Evolutionary conservation across 352 stramenopile species (phyloP).

Genomic region (Peronospora destructor): DNA sequence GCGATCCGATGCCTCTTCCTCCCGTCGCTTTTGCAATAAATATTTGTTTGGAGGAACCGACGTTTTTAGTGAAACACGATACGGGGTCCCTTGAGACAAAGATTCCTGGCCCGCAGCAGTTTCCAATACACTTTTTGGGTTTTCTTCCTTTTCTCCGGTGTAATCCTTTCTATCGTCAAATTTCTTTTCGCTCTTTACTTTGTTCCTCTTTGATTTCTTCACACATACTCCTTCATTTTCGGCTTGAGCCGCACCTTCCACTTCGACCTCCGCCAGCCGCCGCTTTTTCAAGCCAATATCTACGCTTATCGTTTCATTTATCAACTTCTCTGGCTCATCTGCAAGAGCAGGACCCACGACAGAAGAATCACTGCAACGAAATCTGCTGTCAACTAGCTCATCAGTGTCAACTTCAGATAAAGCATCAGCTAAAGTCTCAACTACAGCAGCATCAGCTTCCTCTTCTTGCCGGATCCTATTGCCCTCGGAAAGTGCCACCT

Average conservation of each 20-base stretch:
- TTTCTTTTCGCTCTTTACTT: constrained; percentile 5
- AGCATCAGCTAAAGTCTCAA: too few species aligned
- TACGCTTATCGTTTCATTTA: constrained; percentile 1
- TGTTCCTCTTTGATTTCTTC: constrained; percentile 19
- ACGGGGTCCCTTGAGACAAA: constrained; percentile 5
- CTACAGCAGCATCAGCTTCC: constrained; percentile 2
- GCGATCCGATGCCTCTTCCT: constrained; percentile 27
- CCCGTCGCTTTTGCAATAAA: constrained; percentile 33
- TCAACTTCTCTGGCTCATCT: constrained; percentile 10
- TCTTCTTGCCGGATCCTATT: constrained; percentile 3
- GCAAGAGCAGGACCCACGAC: constrained; percentile 2
- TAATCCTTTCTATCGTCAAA: neutral
- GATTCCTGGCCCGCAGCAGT: constrained; percentile 4
- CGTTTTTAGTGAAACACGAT: constrained; percentile 37
- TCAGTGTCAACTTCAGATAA: constrained; percentile 3
- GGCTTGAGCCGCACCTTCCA: neutral
- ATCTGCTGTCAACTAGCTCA: neutral
- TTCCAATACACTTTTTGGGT: neutral
- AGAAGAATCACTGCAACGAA: neutral
- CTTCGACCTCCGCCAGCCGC: constrained; percentile 14
- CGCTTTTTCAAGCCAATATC: constrained; percentile 27
- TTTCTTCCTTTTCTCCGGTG: neutral
- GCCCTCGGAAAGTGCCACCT: neutral
- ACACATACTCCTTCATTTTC: constrained; percentile 3
- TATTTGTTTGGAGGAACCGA: constrained; percentile 43